Percentiles rank a stretch among this genome's conserved stretches.
Evolutionary conservation across 495 filamentous ascomycete genomes (phyloP).

Genomic region (Lindgomyces ingoldianus): DNA sequence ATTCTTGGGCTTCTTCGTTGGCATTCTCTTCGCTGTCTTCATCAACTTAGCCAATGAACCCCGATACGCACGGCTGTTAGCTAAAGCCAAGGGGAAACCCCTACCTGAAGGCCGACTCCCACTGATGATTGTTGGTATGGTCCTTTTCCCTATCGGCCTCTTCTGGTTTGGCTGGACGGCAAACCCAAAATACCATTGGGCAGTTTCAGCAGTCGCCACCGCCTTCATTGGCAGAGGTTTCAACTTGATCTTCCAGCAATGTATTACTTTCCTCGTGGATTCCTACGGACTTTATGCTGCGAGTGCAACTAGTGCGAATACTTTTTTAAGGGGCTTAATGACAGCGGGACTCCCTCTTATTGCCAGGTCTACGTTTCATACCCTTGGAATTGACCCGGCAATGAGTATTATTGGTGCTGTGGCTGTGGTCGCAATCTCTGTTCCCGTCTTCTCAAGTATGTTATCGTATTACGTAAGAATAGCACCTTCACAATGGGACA

Average conservation of each 20-base stretch:
- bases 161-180: conserved; percentile 26
- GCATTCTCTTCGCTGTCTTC: conserved; percentile 33
- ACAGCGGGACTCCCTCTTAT: conserved; percentile 45
- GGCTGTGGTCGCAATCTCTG: conserved; percentile 52
- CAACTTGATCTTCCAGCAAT: conserved; percentile 47
- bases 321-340: conserved; percentile 46
- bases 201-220: conserved; percentile 28
- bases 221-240: conserved; percentile 44
- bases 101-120: conserved; percentile 17
- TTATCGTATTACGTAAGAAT: conserved; percentile 48
- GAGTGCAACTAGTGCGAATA: conserved; percentile 46
- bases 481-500: conserved; percentile 43
- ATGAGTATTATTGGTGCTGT: conserved; percentile 45
- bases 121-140: conserved; percentile 7
- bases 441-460: conserved; percentile 60
- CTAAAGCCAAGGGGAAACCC: conserved; percentile 25
- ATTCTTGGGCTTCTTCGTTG: conserved; percentile 21
- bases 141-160: conserved; percentile 21
- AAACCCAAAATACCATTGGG: conserved; percentile 16
- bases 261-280: conserved; percentile 49
- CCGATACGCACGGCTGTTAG: conserved; percentile 31
- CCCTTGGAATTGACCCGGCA: conserved; percentile 44
- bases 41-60: conserved; percentile 40
- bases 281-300: conserved; percentile 42
- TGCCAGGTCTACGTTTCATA: conserved; percentile 44